phyloP scores from a whole-genome alignment of 176 grass and related monocot species.

The Coix lacrymajobi region DNA sequence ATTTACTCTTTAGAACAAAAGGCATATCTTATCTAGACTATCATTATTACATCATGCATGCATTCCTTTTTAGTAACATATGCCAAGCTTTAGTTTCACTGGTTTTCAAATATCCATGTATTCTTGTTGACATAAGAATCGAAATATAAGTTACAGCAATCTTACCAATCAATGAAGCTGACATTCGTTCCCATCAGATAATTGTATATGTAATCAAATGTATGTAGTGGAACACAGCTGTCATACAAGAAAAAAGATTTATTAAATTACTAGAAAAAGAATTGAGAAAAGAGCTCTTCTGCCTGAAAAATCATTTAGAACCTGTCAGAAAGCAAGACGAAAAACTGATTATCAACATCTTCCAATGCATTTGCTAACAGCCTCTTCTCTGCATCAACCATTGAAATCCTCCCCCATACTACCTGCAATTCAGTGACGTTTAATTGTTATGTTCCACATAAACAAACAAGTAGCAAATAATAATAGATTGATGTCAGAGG shows the following conservation, averaged over 20 bases:
- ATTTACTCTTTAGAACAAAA: slow-evolving; percentile 4
- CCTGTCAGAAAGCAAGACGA: slow-evolving; percentile 98
- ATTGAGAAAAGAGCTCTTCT: background rate
- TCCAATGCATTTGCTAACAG: slow-evolving; percentile 88
- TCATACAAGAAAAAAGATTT: slow-evolving; percentile 37
- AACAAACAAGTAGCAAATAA: background rate
- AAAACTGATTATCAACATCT: slow-evolving; percentile 93
- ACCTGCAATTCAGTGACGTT: slow-evolving; percentile 46
- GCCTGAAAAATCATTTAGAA: slow-evolving; percentile 28
- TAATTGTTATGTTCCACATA: slow-evolving; percentile 13
- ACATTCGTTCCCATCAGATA: slow-evolving; percentile 91
- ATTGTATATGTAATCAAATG: slow-evolving; percentile 93
- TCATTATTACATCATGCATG: slow-evolving; percentile 6
- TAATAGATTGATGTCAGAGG: background rate
- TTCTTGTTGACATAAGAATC: slow-evolving; percentile 3
- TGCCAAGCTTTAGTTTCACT: background rate
- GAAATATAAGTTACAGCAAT: slow-evolving; percentile 6
- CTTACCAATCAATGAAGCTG: slow-evolving; percentile 97
- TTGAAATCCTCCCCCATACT: slow-evolving; percentile 98
- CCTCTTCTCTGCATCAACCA: slow-evolving; percentile 98
- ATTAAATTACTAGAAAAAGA: slow-evolving; percentile 25
- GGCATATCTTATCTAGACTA: background rate
- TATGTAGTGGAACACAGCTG: slow-evolving; percentile 93
- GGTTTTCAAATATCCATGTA: background rate
- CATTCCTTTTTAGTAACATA: slow-evolving; percentile 7